These are phyloP conservation scores for Starmera pachycereana DNA, from an alignment of 805 yeast genomes.

Conservation along the genomic window DNA sequence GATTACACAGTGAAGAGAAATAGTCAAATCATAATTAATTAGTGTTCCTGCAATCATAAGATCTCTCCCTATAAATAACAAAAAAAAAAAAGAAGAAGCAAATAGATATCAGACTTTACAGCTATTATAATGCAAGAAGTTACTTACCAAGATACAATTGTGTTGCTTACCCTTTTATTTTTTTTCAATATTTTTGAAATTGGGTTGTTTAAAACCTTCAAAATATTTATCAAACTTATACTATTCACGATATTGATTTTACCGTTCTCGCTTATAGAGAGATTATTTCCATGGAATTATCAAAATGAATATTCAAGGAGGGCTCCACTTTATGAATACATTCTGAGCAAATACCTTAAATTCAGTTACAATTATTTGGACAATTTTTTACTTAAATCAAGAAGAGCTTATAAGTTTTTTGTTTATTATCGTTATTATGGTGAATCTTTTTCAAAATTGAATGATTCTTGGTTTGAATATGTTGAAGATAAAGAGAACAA, in stretches of 20 bases:
- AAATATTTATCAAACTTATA: background rate
- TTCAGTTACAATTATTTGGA: background rate
- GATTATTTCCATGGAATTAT: background rate
- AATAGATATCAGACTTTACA: background rate
- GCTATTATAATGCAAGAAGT: background rate
- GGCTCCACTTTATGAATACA: constrained; percentile 1
- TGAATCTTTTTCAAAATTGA: constrained; percentile 1
- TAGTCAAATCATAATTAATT: too few relatives aligned
- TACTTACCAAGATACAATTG: background rate
- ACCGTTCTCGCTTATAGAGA: background rate
- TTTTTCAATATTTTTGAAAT: background rate
- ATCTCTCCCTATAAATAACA: too few relatives aligned
- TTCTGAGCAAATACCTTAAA: background rate
- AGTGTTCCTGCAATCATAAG: too few relatives aligned
- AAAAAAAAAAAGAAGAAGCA: background rate
- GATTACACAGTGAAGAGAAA: background rate
- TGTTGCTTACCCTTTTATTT: background rate
- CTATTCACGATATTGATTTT: background rate
- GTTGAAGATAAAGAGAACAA: constrained; percentile 12
- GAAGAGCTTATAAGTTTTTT: background rate
- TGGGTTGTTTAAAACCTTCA: background rate
- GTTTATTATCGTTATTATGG: constrained; percentile 1
- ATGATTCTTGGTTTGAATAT: constrained; percentile 3
- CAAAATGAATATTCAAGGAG: constrained; percentile 2
- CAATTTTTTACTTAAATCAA: too few relatives aligned